Evolutionary conservation across 2,329 filamentous ascomycete genomes (phyloP).

Genomic region (Zasmidium cellare): DNA sequence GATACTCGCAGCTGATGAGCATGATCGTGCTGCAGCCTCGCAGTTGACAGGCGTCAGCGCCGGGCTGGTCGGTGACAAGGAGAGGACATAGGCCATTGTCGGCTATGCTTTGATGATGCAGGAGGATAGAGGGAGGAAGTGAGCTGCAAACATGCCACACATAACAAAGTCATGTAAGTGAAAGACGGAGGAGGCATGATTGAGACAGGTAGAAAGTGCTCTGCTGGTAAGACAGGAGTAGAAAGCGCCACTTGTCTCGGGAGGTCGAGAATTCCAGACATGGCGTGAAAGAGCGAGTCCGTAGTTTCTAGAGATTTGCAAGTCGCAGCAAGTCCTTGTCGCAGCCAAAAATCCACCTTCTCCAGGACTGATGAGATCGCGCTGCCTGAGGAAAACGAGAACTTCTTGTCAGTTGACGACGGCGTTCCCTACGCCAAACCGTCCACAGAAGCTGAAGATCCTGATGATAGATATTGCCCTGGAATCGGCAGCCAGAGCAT

Average conservation of each 20-base stretch:
- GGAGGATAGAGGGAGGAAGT: not conserved
- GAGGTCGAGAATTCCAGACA: not conserved
- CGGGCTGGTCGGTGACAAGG: slow-evolving; percentile 10
- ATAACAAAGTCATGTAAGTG: not conserved
- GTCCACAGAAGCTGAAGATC: no score
- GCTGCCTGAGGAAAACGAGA: no score
- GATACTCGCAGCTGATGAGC: slow-evolving; percentile 24
- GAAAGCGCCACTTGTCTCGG: not conserved
- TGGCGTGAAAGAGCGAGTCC: not conserved
- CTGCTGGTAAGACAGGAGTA: not conserved
- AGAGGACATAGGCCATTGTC: slow-evolving; percentile 13
- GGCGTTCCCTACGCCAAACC: no score
- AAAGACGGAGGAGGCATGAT: not conserved
- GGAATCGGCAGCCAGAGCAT: no score
- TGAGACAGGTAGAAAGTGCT: not conserved
- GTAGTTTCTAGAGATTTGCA: not conserved
- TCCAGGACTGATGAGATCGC: no score
- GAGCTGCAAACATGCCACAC: not conserved
- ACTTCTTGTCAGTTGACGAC: no score
- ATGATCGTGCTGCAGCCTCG: slow-evolving; percentile 16
- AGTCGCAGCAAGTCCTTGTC: not conserved
- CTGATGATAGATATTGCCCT: no score
- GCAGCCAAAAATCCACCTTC: no score
- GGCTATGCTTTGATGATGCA: slow-evolving; percentile 5
- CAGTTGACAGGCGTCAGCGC: slow-evolving; percentile 8